Percentiles rank a stretch among this genome's conserved stretches.
phyloP scores from a whole-genome alignment of 148 eudicot genomes.

The Vaccinium darrowii region DNA sequence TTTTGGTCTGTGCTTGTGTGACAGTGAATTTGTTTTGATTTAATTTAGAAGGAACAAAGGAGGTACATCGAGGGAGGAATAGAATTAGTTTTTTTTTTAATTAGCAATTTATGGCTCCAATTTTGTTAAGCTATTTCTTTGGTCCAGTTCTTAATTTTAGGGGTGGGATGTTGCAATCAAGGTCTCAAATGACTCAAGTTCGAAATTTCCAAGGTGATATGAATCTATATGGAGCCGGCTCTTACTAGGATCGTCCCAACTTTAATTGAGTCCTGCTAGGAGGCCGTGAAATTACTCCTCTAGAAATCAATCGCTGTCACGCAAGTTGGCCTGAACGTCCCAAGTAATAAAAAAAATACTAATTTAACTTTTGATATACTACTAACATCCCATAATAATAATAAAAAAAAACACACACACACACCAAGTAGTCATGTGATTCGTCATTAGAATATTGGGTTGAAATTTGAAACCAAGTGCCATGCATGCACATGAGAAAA shows the following conservation, averaged over 20 bases:
- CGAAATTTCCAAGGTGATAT: neutral
- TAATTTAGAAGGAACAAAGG: neutral
- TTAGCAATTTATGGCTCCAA: neutral
- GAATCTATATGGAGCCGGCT: neutral
- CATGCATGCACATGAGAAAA: neutral
- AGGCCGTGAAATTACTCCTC: neutral
- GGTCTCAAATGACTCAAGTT: neutral
- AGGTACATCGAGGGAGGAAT: neutral
- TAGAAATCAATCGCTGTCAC: too few species aligned
- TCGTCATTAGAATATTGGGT: neutral
- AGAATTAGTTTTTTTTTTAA: too few species aligned
- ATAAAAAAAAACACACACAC: too few species aligned
- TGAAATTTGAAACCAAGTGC: neutral
- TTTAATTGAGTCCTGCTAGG: neutral
- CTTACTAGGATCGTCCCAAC: neutral
- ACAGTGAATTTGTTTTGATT: neutral
- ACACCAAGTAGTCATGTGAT: neutral
- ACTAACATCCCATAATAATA: neutral
- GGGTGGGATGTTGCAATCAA: too few species aligned
- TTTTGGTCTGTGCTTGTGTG: too few species aligned
- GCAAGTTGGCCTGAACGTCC: neutral
- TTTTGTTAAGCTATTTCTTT: too few species aligned
- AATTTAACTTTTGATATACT: neutral
- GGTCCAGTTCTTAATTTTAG: too few species aligned
- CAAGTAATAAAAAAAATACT: too few species aligned